These are phyloP conservation scores for Graphilbum fragrans DNA, from an alignment of 2,329 filamentous ascomycete species.

Conservation along the genomic window DNA sequence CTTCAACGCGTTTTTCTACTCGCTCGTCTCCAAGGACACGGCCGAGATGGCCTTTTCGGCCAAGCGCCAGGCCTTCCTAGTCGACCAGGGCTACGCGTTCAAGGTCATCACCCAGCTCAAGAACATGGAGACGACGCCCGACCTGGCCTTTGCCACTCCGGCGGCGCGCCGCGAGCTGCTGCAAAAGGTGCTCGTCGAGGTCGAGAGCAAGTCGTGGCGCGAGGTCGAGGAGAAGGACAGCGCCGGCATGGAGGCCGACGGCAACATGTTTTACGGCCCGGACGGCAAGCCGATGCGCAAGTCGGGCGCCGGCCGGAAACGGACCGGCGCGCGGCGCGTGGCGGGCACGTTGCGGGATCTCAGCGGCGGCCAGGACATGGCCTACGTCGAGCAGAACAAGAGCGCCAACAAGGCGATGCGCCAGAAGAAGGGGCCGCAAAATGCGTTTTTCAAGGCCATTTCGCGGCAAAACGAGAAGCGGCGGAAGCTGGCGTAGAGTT, in stretches of 20 bases:
- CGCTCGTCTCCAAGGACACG: constrained; percentile 91
- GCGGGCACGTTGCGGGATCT: constrained; percentile 78
- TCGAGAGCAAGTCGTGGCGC: constrained; percentile 29
- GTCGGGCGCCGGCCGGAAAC: constrained; percentile 6
- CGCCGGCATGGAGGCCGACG: constrained; percentile 10
- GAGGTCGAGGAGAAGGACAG: constrained; percentile 15
- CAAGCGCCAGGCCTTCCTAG: constrained; percentile 90
- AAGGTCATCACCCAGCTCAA: constrained; percentile 95
- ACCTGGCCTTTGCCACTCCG: constrained; percentile 67
- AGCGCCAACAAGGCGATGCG: constrained; percentile 53
- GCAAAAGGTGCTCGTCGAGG: constrained; percentile 74
- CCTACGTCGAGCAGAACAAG: constrained; percentile 79
- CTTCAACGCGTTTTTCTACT: constrained; percentile 99
- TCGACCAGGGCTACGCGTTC: constrained; percentile 97
- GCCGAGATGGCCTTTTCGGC: constrained; percentile 97
- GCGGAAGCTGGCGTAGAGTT: too few relatives aligned
- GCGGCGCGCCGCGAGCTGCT: constrained; percentile 75
- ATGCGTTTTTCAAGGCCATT: constrained; percentile 54
- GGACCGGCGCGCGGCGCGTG: constrained; percentile 49
- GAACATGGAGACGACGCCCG: constrained; percentile 74
- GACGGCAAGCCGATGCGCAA: constrained; percentile 7
- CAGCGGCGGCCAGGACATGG: constrained; percentile 91
- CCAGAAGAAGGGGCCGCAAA: constrained; percentile 39
- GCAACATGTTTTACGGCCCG: constrained; percentile 22
- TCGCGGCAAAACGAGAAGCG: constrained; percentile 45